These are phyloP conservation scores for Metschnikowia bowlesiae DNA, from an alignment of 805 yeast genomes.

Conservation along the genomic window DNA sequence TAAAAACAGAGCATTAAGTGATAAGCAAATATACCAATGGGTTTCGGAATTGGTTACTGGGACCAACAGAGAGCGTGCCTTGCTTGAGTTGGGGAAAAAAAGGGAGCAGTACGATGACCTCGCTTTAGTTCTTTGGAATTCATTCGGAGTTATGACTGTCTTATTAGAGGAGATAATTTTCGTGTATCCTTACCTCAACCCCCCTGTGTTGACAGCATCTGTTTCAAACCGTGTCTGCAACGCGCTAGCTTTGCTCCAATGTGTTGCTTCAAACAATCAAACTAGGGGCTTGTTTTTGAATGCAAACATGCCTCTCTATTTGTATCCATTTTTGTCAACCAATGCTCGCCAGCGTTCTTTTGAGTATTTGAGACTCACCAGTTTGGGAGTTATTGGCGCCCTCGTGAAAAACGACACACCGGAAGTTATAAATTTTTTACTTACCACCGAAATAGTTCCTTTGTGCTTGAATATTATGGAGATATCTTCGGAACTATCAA, in stretches of 20 bases:
- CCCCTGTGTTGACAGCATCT: slow-evolving; percentile 80
- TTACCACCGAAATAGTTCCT: slow-evolving; percentile 96
- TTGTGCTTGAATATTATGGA: slow-evolving; percentile 93
- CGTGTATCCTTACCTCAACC: slow-evolving; percentile 85
- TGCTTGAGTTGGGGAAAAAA: slow-evolving; percentile 86
- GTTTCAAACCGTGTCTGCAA: slow-evolving; percentile 92
- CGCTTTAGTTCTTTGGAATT: slow-evolving; percentile 90
- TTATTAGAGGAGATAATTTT: slow-evolving; percentile 82
- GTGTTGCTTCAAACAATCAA: slow-evolving; percentile 93
- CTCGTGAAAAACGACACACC: slow-evolving; percentile 93
- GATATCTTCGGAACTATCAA: slow-evolving; percentile 85
- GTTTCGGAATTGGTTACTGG: slow-evolving; percentile 86
- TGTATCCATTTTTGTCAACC: slow-evolving; percentile 91
- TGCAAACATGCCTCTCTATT: slow-evolving; percentile 88
- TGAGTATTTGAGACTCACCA: slow-evolving; percentile 88
- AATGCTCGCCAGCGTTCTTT: slow-evolving; percentile 88
- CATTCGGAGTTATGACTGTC: slow-evolving; percentile 94
- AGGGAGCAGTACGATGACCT: slow-evolving; percentile 92
- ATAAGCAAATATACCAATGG: slow-evolving; percentile 85
- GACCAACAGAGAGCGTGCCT: slow-evolving; percentile 86
- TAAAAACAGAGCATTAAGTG: slow-evolving; percentile 37
- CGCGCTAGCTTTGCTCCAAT: slow-evolving; percentile 89
- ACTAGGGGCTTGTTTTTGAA: slow-evolving; percentile 79
- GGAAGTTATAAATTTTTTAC: slow-evolving; percentile 84
- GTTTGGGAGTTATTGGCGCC: slow-evolving; percentile 96